Base-by-base conservation (phyloP, 148 eudicot genomes). In the Diospyros kaki region DNA sequence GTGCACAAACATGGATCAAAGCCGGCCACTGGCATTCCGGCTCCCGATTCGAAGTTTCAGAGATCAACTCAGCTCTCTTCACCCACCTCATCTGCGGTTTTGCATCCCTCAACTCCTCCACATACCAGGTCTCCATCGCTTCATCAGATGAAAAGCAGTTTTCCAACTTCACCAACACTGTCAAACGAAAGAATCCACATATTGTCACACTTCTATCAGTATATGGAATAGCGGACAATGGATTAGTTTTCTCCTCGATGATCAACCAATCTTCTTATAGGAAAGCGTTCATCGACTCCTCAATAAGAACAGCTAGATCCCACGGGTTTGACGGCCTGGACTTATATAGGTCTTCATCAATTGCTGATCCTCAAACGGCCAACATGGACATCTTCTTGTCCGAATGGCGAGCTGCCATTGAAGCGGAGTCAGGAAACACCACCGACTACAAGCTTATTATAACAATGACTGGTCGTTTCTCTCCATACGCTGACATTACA, bases 171-270 rank as follows among this genome's bases (percentile, higher is more conserved):
- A 75, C 78, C 1, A 41, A 71, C 3, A 69, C 2, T 1, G 75
- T 80, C n/a, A 58, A 12, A 48, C 40, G 17, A 39, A 80, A 64
- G 41, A 80, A 80, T 45, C 82, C 82, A 58, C 64, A 75, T 13
- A 43, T 71, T 41, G 46, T 9, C 64, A 70, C 82, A 10, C 72
- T 75, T 46, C n/a, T 80, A 12, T 70, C 78, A 17, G 69, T 68
- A 42, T 64, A 54, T 66, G 71, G 39, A 1, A n/a, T 15, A 41
- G 48, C 1, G 28, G 28, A 28, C 28, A 28, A 28, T 28, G 28
- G 28, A 28, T 28, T 28, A 28, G 28, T 28, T 28, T 0, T 28
- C 0, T 28, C 28, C 28, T 28, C 28, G 28, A 28, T 28, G 28
- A 28, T 28, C 28, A 28, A 28, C 28, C 28, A 28, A 28, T 28